These are phyloP conservation scores for Umbilicus rupestris DNA, from an alignment of 164 flowering plant genomes.

Conservation along the genomic window DNA sequence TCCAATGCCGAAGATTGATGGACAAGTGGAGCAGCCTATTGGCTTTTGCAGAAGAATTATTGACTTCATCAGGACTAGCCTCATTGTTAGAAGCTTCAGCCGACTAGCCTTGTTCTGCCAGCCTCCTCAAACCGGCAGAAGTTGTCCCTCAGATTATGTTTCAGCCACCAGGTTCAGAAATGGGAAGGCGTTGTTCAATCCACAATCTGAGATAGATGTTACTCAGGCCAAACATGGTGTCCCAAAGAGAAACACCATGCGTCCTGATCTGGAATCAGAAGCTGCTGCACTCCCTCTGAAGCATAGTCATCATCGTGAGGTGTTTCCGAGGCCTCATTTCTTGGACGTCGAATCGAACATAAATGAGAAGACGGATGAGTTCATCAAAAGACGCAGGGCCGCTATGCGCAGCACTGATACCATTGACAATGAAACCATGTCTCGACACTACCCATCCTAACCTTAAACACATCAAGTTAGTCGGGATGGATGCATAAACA, in stretches of 20 bases:
- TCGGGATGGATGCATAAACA: too few relatives aligned
- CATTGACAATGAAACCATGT: neutral
- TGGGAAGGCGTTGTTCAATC: too few relatives aligned
- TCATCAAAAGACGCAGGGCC: conserved; percentile 1
- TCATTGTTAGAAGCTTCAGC: neutral
- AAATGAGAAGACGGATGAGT: neutral
- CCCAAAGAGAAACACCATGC: too few relatives aligned
- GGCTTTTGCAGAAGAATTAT: neutral
- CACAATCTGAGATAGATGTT: too few relatives aligned
- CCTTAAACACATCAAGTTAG: too few relatives aligned
- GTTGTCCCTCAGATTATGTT: too few relatives aligned
- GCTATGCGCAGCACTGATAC: neutral
- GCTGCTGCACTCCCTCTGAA: neutral
- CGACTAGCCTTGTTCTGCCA: neutral
- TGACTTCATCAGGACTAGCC: neutral
- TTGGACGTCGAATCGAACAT: neutral
- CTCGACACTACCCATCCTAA: too few relatives aligned
- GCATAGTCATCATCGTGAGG: neutral
- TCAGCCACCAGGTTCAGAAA: too few relatives aligned
- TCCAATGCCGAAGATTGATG: neutral
- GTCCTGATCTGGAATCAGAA: too few relatives aligned
- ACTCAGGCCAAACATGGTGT: too few relatives aligned
- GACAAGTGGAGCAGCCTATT: neutral
- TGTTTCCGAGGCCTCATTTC: neutral
- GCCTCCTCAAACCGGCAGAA: too few relatives aligned